Conservation (phyloP, 2,329 filamentous ascomycete species). For the Drechslerella dactyloides region DNA sequence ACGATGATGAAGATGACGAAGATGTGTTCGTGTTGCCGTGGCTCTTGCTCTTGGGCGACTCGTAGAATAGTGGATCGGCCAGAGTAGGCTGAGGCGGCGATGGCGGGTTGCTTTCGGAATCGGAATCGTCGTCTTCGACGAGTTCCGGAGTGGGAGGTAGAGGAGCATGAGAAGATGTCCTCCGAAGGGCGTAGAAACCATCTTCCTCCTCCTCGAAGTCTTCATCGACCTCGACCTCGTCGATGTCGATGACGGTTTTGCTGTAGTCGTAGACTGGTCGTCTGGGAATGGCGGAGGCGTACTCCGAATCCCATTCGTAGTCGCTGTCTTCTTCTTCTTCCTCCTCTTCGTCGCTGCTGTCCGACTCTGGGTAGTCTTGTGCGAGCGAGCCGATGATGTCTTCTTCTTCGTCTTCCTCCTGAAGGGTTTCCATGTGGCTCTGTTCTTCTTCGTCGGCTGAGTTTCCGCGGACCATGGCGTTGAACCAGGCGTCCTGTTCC, state of each 20-base stretch:
- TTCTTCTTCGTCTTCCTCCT: constrained; percentile 59
- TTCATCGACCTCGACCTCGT: constrained; percentile 63
- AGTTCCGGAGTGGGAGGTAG: constrained; percentile 52
- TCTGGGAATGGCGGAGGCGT: constrained; percentile 54
- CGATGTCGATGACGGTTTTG: constrained; percentile 54
- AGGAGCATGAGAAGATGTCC: constrained; percentile 53
- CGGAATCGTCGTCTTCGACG: constrained; percentile 54
- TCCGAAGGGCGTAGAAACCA: constrained; percentile 53
- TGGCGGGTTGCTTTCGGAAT: constrained; percentile 52
- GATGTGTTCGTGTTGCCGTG: constrained; percentile 2
- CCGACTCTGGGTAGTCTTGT: constrained; percentile 64
- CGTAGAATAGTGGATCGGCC: constrained; percentile 45
- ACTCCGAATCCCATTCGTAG: constrained; percentile 58
- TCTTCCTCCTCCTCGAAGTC: constrained; percentile 63
- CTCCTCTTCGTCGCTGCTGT: constrained; percentile 65
- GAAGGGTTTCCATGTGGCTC: constrained; percentile 30
- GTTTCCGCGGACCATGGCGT: constrained; percentile 85
- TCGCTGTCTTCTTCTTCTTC: constrained; percentile 68
- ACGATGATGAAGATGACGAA: constrained; percentile 14
- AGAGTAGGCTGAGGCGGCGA: constrained; percentile 54
- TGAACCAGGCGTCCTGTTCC: constrained; percentile 97
- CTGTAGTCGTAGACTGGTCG: constrained; percentile 54
- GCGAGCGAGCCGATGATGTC: constrained; percentile 74
- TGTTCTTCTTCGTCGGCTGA: constrained; percentile 57
- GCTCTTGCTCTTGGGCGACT: constrained; percentile 26